phyloP scores from a whole-genome alignment of 2,329 filamentous ascomycete species.

The Fusarium duplospermum region DNA sequence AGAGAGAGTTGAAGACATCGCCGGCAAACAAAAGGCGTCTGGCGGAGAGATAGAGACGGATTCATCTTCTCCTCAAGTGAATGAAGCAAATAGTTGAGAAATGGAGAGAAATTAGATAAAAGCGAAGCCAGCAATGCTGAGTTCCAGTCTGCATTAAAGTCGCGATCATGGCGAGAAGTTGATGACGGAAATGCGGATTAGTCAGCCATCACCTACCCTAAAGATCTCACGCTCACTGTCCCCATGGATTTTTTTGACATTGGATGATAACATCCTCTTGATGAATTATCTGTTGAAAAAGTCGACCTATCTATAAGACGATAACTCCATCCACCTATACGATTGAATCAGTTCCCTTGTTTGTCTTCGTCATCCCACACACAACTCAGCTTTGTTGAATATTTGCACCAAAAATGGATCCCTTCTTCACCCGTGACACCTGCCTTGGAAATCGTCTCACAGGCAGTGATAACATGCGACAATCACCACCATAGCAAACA shows the following conservation, averaged over 20 bases:
- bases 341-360: constrained; percentile 6
- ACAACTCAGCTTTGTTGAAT: constrained; percentile 15
- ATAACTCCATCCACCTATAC: constrained; percentile 6
- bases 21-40: constrained; percentile 28
- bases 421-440: neutral
- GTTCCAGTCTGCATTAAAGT: neutral
- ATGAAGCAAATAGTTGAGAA: neutral
- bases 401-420: constrained; percentile 30
- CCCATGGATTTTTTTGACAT: neutral
- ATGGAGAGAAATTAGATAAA: neutral
- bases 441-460: neutral
- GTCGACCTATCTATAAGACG: constrained; percentile 4
- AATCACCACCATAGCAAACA: constrained; percentile 22
- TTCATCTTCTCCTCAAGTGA: neutral
- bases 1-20: constrained; percentile 33
- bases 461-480: constrained; percentile 20
- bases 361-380: neutral
- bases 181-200: constrained; percentile 17
- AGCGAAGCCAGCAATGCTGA: neutral
- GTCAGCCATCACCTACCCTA: constrained; percentile 23
- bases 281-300: constrained; percentile 8
- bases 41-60: constrained; percentile 13
- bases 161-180: constrained; percentile 25
- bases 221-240: neutral
- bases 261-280: neutral